Evolutionary conservation across 768 basidiomycete genomes (phyloP).

Genomic region (Kondoa malvinella): DNA sequence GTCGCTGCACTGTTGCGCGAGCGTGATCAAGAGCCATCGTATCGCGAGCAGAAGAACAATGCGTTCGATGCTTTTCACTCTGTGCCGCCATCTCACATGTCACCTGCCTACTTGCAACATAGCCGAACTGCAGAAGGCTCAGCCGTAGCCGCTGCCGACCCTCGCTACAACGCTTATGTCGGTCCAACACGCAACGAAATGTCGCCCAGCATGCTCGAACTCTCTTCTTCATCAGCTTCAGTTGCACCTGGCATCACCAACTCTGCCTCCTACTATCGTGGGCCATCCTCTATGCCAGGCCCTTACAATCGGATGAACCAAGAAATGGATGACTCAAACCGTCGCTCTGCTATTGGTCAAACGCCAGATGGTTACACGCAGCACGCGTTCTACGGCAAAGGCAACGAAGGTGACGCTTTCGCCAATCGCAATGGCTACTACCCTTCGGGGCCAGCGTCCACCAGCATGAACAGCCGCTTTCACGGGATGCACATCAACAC

Average conservation of each 20-base stretch:
- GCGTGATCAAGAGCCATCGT: neutral
- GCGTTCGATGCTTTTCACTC: constrained; percentile 3
- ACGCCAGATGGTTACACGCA: constrained; percentile 1
- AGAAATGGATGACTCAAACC: neutral
- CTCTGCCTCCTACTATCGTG: neutral
- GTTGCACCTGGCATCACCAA: neutral
- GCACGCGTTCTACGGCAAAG: neutral
- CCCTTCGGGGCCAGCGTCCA: neutral
- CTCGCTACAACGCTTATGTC: constrained; percentile 5
- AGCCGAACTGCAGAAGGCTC: constrained; percentile 2
- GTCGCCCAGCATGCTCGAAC: neutral
- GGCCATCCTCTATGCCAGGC: neutral
- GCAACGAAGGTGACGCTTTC: neutral
- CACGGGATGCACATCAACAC: neutral
- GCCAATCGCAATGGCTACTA: neutral
- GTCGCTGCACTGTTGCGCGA: neutral
- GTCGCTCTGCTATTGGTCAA: constrained; percentile 1
- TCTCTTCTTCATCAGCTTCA: neutral
- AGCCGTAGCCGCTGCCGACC: constrained; percentile 6
- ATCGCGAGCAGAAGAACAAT: neutral
- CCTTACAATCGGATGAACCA: neutral
- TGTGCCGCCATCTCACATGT: neutral
- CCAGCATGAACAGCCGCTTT: neutral
- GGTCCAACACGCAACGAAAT: constrained; percentile 2
- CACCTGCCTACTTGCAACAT: neutral